A percentile compares a stretch with the other conserved stretches of the same genome.
These are phyloP conservation scores for Saccharomycopsis selenospora DNA, from an alignment of 805 yeast genomes.

Conservation along the genomic window DNA sequence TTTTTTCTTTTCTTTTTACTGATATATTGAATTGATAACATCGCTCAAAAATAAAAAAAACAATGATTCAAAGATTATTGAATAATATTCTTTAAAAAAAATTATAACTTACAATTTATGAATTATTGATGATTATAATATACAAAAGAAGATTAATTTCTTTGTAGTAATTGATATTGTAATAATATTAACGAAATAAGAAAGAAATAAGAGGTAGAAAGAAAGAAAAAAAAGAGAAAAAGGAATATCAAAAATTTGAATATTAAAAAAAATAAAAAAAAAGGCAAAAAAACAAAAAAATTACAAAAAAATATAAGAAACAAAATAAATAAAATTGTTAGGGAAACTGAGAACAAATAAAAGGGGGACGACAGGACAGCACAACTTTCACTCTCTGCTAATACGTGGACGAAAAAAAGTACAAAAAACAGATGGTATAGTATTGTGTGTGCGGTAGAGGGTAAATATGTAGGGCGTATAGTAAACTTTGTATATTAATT, in stretches of 20 bases:
- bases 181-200: not conserved
- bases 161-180: no score
- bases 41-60: no score
- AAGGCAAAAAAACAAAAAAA: not conserved
- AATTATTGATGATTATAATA: not conserved
- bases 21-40: no score
- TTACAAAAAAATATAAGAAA: not conserved
- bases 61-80: no score
- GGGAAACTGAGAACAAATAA: not conserved
- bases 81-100: no score
- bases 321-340: slow-evolving; percentile 1
- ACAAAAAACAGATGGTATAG: not conserved
- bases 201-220: not conserved
- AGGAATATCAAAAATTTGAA: not conserved
- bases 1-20: no score
- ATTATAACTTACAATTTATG: not conserved
- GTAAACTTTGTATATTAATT: no score
- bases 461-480: no score
- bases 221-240: slow-evolving; percentile 1
- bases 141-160: slow-evolving; percentile 1
- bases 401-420: not conserved
- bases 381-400: not conserved
- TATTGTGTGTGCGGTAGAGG: no score
- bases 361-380: slow-evolving; percentile 2
- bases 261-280: not conserved